Evolutionary conservation across 2,329 filamentous ascomycete genomes (phyloP).

Genomic region (Didymella pinodella): DNA sequence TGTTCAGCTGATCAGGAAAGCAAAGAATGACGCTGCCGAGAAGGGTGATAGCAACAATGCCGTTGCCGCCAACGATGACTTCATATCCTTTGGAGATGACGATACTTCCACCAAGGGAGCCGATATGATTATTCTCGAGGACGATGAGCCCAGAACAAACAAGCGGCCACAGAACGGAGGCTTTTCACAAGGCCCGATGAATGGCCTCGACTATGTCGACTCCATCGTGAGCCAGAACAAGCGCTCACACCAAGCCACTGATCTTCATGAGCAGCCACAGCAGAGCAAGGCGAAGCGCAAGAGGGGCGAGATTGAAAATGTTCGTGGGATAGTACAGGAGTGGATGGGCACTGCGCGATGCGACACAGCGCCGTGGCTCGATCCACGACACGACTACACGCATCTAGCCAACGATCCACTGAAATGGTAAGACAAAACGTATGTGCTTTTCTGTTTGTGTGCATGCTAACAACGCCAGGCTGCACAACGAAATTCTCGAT

Average conservation of each 20-base stretch:
- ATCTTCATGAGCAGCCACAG: conserved; percentile 25
- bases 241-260: conserved; percentile 19
- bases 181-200: conserved; percentile 37
- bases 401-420: conserved; percentile 60
- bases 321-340: conserved; percentile 49
- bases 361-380: conserved; percentile 60
- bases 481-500: conserved; percentile 89
- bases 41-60: conserved; percentile 63
- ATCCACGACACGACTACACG: conserved; percentile 55
- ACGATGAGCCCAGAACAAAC: conserved; percentile 21
- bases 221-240: conserved; percentile 9
- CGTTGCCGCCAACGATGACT: conserved; percentile 70
- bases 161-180: conserved; percentile 15
- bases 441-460: neutral
- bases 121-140: conserved; percentile 31
- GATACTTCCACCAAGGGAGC: conserved; percentile 58
- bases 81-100: conserved; percentile 83
- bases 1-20: conserved; percentile 90
- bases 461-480: conserved; percentile 54
- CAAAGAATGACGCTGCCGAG: conserved; percentile 68
- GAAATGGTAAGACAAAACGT: conserved; percentile 53
- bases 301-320: conserved; percentile 55
- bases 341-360: conserved; percentile 52
- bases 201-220: conserved; percentile 27
- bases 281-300: conserved; percentile 69